Conservation (phyloP, 2,329 filamentous ascomycete species). For the Pestalotiopsis sp. region DNA sequence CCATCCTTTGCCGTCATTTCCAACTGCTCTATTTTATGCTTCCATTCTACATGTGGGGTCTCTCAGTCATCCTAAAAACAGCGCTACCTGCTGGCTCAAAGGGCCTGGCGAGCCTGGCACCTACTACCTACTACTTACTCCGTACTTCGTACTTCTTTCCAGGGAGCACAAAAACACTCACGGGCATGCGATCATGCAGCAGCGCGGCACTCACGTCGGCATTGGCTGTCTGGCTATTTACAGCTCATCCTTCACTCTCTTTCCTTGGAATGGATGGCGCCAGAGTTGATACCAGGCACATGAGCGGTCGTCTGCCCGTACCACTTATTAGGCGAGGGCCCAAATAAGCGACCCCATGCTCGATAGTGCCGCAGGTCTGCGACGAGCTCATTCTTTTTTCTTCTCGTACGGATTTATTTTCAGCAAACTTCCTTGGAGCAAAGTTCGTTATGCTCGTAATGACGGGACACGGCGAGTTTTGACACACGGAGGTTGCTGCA, state of each 20-base stretch:
- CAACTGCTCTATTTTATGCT: constrained; percentile 1
- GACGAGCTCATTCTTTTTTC: not conserved
- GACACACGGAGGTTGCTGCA: too few species aligned
- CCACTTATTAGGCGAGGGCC: not conserved
- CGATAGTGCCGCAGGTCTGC: not conserved
- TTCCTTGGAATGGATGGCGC: not conserved
- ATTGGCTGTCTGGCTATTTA: not conserved
- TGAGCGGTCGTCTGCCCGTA: not conserved
- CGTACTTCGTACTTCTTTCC: not conserved
- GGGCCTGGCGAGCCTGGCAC: not conserved
- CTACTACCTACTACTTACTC: not conserved
- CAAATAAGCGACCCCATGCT: not conserved
- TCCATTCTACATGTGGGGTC: constrained; percentile 3
- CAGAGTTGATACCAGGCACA: not conserved
- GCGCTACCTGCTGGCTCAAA: not conserved
- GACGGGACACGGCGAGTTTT: too few species aligned
- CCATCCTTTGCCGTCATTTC: constrained; percentile 4
- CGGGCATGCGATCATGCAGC: not conserved
- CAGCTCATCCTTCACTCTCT: not conserved
- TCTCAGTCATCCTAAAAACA: not conserved
- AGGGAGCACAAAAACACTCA: not conserved
- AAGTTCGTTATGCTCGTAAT: too few species aligned
- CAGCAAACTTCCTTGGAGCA: too few species aligned
- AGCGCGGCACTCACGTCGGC: not conserved
- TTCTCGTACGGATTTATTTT: not conserved